Conservation (phyloP, 139 green algal genomes). For the Zygnema cylindricum region DNA sequence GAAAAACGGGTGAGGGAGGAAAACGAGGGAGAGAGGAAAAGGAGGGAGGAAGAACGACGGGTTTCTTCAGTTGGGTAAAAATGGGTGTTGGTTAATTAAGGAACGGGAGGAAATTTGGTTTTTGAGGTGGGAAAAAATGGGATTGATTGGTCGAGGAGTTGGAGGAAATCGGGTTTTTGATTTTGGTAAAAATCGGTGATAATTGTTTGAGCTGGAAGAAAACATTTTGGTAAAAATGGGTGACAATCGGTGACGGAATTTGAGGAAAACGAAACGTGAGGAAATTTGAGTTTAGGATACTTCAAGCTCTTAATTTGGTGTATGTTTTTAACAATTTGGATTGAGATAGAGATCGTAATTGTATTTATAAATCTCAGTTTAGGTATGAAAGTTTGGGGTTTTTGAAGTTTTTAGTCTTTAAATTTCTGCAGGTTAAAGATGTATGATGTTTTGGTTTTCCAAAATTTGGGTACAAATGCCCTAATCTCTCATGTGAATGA, state of each 20-base stretch:
- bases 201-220: too few relatives aligned
- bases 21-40: neutral
- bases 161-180: neutral
- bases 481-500: too few relatives aligned
- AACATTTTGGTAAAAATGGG: too few relatives aligned
- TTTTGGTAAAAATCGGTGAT: too few relatives aligned
- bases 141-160: neutral
- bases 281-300: too few relatives aligned
- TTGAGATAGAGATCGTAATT: too few relatives aligned
- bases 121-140: neutral
- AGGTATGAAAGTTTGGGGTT: too few relatives aligned
- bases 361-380: too few relatives aligned
- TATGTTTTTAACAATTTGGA: too few relatives aligned
- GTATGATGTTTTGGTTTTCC: neutral
- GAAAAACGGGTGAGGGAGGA: neutral
- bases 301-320: too few relatives aligned
- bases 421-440: neutral
- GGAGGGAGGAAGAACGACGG: neutral
- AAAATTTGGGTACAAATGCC: neutral
- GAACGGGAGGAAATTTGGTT: neutral
- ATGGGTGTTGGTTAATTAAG: neutral
- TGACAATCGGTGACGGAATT: too few relatives aligned
- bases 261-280: too few relatives aligned
- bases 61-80: neutral
- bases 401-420: neutral